These are phyloP conservation scores for Globisporangium cystogenes DNA, from an alignment of 352 stramenopile genomes.

Conservation along the genomic window DNA sequence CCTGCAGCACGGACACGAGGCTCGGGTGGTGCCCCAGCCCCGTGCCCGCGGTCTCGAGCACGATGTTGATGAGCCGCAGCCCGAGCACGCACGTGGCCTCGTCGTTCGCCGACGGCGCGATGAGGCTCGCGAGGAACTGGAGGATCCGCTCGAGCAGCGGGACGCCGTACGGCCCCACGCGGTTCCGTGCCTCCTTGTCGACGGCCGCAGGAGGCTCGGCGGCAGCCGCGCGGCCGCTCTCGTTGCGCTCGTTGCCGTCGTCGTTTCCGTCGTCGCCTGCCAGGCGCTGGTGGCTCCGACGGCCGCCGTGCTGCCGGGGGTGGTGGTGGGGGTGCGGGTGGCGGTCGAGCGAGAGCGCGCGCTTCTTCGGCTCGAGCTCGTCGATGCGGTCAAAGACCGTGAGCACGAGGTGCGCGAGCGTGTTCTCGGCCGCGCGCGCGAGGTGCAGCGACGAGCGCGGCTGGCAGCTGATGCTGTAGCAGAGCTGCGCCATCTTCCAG, in stretches of 20 bases:
- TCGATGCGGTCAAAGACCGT: conserved; percentile 93
- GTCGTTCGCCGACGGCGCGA: conserved; percentile 89
- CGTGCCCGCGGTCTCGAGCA: conserved; percentile 92
- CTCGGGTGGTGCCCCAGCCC: conserved; percentile 67
- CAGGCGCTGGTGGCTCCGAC: background rate
- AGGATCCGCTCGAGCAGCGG: conserved; percentile 92
- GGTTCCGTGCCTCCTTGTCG: conserved; percentile 9
- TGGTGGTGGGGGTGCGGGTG: background rate
- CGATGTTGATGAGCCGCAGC: conserved; percentile 96
- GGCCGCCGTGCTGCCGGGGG: background rate
- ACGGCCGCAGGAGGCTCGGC: background rate
- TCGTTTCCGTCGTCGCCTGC: background rate
- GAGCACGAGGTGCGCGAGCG: conserved; percentile 95
- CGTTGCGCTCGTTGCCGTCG: background rate
- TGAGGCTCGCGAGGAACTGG: conserved; percentile 90
- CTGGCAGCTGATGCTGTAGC: conserved; percentile 94
- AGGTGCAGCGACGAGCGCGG: conserved; percentile 88
- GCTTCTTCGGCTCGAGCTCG: conserved; percentile 43
- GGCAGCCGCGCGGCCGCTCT: background rate
- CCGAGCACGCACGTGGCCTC: conserved; percentile 88
- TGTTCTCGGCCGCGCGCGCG: conserved; percentile 93
- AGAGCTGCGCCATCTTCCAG: conserved; percentile 95
- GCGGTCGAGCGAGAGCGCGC: background rate
- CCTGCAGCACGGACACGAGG: conserved; percentile 87
- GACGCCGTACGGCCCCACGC: conserved; percentile 73